A percentile compares a stretch with the other conserved stretches of the same genome.
These are phyloP conservation scores for Lathyrus sativus DNA, from an alignment of 306 rosid species.

Conservation along the genomic window DNA sequence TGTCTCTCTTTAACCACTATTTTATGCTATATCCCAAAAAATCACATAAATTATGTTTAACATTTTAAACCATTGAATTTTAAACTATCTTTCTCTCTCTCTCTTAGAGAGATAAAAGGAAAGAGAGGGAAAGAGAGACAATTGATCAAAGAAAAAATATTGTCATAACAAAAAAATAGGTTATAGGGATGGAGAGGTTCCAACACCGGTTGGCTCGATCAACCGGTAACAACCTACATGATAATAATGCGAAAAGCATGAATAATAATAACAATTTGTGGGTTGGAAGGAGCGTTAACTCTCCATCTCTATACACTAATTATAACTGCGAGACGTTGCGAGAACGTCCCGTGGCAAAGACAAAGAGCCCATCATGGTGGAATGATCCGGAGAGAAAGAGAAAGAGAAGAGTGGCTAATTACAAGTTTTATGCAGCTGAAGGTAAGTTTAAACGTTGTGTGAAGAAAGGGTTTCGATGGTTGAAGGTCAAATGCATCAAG, in stretches of 20 bases:
- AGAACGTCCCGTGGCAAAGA: neutral
- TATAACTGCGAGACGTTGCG: conserved; percentile 3
- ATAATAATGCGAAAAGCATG: neutral
- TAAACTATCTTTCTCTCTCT: conserved; percentile 18
- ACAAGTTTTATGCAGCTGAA: conserved; percentile 55
- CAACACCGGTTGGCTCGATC: neutral
- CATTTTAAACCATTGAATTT: neutral
- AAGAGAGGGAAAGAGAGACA: conserved; percentile 2
- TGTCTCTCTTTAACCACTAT: neutral
- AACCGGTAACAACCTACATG: neutral
- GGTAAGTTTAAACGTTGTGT: conserved; percentile 55
- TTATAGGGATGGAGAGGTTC: conserved; percentile 35
- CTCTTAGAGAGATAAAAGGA: neutral
- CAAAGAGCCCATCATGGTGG: conserved; percentile 49
- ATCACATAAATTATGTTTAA: neutral
- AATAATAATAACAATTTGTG: neutral
- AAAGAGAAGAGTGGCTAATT: conserved; percentile 49
- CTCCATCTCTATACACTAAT: conserved; percentile 12
- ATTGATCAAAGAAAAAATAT: neutral
- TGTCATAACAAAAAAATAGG: neutral
- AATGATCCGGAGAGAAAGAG: conserved; percentile 63
- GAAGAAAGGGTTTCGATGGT: conserved; percentile 65
- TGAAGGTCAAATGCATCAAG: conserved; percentile 52
- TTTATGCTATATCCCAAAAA: neutral
- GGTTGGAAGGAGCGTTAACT: neutral